A percentile compares a stretch with the other conserved stretches of the same genome.
phyloP scores from a whole-genome alignment of 2,329 filamentous ascomycete genomes.

The Calonectria leucothoes region DNA sequence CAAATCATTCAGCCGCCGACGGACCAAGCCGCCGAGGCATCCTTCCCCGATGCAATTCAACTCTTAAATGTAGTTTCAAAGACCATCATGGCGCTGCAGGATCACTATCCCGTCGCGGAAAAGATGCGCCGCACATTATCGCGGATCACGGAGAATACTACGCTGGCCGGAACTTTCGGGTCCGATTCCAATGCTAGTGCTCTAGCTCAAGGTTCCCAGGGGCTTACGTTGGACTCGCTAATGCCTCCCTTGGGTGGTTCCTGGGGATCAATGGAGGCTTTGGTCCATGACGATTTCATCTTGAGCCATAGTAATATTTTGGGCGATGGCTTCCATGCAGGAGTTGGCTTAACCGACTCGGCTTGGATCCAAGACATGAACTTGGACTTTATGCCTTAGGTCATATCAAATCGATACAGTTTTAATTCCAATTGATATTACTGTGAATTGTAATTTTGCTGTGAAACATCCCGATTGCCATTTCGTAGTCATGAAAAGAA shows the following conservation, averaged over 20 bases:
- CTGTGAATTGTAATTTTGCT: not conserved
- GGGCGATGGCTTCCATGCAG: not conserved
- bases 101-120: not conserved
- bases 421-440: not conserved
- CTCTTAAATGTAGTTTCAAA: not conserved
- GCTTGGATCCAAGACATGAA: not conserved
- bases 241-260: not conserved
- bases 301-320: constrained; percentile 1
- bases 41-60: not conserved
- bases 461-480: not conserved
- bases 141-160: not conserved
- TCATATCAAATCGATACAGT: not conserved
- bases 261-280: constrained; percentile 11
- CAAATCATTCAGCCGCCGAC: not conserved
- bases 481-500: too few species aligned
- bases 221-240: not conserved
- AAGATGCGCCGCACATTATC: not conserved
- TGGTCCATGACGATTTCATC: constrained; percentile 3
- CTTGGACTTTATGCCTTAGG: not conserved
- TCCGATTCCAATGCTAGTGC: not conserved
- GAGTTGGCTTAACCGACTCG: not conserved
- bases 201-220: not conserved
- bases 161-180: not conserved
- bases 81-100: not conserved
- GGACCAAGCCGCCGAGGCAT: not conserved